These are phyloP conservation scores for Trichoderma sp. DNA, from an alignment of 2,329 filamentous ascomycete genomes.

Conservation along the genomic window DNA sequence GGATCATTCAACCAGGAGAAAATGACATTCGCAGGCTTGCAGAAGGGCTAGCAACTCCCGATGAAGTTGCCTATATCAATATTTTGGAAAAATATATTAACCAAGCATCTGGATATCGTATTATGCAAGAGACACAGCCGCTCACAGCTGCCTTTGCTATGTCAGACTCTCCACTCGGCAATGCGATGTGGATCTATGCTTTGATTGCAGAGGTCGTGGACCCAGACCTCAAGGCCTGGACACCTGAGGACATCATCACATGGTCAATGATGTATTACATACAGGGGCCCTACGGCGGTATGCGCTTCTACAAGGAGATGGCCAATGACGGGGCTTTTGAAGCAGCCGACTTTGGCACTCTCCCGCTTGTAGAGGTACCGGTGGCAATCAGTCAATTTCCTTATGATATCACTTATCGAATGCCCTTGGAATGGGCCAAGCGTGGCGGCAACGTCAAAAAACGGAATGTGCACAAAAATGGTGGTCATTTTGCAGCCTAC, in stretches of 20 bases:
- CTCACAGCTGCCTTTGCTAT: background rate
- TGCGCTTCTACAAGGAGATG: background rate
- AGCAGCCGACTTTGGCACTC: background rate
- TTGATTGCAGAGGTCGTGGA: background rate
- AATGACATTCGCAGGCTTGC: background rate
- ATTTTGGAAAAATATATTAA: background rate
- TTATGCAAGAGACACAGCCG: background rate
- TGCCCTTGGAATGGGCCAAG: background rate
- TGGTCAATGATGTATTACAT: constrained; percentile 11
- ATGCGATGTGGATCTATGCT: background rate
- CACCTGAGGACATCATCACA: background rate
- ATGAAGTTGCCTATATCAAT: background rate
- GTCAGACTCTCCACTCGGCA: background rate
- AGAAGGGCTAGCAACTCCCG: background rate
- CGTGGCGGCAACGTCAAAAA: background rate
- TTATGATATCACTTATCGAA: background rate
- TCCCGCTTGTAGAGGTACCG: background rate
- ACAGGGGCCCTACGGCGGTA: background rate
- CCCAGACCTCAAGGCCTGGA: background rate
- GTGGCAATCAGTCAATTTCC: constrained; percentile 7
- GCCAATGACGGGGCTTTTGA: background rate
- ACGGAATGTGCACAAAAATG: background rate
- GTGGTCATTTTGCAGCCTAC: background rate
- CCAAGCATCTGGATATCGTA: background rate
- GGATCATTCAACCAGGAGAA: background rate